Evolutionary conservation across 805 yeast species (phyloP), one percentile per base, ranked within the genome.

Genomic region (Wickerhamomyces tratensis): DNA sequence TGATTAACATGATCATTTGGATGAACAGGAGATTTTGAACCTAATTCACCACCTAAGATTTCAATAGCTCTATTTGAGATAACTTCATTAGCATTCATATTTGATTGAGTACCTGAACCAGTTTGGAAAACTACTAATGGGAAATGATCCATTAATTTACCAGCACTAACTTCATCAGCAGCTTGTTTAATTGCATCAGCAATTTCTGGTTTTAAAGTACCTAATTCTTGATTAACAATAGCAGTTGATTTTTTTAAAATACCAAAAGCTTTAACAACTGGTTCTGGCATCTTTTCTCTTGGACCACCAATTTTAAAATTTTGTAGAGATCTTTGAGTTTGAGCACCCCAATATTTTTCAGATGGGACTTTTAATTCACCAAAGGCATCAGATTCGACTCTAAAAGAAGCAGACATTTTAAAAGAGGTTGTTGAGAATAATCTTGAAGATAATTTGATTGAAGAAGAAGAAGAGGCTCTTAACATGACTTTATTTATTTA

Each of bases 81-180:
- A 53, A 93, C 98, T 72, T 93, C 98, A 66, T 93, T 93, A 61
- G 98, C 96, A 67, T 93, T 91, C 98, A 93, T 93, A 74, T 93
- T 93, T 49, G 95, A 82, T 69, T 93, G 98, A 45, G 98, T 93
- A 64, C 98, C 98, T 31, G 96, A 86, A 46, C 98, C 98, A 46
- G 98, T 93, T 72, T 93, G 98, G 84, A 88, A 93, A 34, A 93
- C 97, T 45, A 93, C 98, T 63, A 93, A 74, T 45, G 98, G 98
- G 81, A 93, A 93, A 67, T 93, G 96, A 57, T 84, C 95, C 49
- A 79, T 75, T 61, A 93, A 76, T 65, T 87, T 86, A 51, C 98
- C 98, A 54, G 82, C 86, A 39, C 85, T 73, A 35, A 93, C 98
- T 66, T 93, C 98, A 54, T 88, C 83, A 46, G 98, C 97, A 40